Base-by-base conservation (phyloP, 2,329 filamentous ascomycete genomes). In the Elsinoe arachidis region DNA sequence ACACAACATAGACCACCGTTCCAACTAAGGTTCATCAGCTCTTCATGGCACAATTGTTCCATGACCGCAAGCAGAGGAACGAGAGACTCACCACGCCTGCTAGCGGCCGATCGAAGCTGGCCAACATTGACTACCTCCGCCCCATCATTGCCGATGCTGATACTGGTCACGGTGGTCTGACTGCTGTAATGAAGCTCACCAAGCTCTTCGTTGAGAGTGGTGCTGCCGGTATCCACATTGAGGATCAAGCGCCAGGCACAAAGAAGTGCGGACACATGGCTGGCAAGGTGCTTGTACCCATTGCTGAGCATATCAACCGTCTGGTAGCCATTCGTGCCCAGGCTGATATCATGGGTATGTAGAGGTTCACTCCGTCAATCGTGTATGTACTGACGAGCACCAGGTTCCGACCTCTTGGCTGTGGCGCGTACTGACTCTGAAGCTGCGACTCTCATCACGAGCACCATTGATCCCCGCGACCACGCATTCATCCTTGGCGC, bases 221-320 rank as follows among this genome's bases (percentile, higher is more conserved):
- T 66, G 93, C 93, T 46, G 93, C 93, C 41, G 93, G 93, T 64
- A 96, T 99, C 68, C 93, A 99, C 76, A 96, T 99, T 65, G 93
- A 99, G 76, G 93, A 99, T 72, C 93, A 97, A 75, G 92, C 93
- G 3, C 92, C 93, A 2, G 93, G 93, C 56, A 97, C 93, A 52
- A 99, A 99, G 83, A 99, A 99, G 82, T 99, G 93, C 73, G 93
- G 93, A 62, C 93, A 97, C 77, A 97, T 97, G 93, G 93, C 93
- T 63, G 93, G 93, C 69, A 97, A 97, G 78, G 93, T 97, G 43
- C 80, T 99, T 60, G 93, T 99, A 55, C 93, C 93, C 53, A 95
- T 96, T 70, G 88, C 84, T 74, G 93, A 99, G 78, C 93, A 99
- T 78, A 96, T 97, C 77, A 97, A 96, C 78, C 87, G 93, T 57